Evolutionary conservation across 2,329 filamentous ascomycete species (phyloP).

Genomic region (Anisogramma anomala): DNA sequence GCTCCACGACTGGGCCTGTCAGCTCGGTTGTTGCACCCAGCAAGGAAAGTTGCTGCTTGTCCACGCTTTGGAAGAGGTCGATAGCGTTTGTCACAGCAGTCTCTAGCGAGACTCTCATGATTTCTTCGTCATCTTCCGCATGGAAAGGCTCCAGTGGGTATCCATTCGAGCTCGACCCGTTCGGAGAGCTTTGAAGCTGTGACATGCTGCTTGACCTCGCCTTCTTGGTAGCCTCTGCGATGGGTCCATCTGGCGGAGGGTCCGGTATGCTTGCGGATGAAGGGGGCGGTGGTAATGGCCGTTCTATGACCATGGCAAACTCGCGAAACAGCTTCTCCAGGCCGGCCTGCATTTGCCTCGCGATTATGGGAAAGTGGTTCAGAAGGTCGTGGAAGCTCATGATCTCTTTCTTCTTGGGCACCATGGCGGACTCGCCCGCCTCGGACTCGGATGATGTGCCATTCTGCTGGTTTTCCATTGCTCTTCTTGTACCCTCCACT

Average conservation of each 20-base stretch:
- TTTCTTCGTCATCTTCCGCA: conserved; percentile 80
- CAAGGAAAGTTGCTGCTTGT: conserved; percentile 87
- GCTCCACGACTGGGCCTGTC: conserved; percentile 83
- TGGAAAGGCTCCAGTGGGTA: conserved; percentile 49
- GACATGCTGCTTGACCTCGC: conserved; percentile 40
- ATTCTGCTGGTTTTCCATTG: conserved; percentile 18
- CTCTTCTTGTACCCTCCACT: conserved; percentile 30
- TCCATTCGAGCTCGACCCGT: conserved; percentile 15
- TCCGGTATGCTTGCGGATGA: conserved; percentile 49
- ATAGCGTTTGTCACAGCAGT: conserved; percentile 88
- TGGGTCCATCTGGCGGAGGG: conserved; percentile 44
- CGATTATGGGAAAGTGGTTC: conserved; percentile 88
- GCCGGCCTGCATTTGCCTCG: conserved; percentile 87
- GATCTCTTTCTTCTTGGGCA: conserved; percentile 75
- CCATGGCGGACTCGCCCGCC: conserved; percentile 31
- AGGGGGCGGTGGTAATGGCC: conserved; percentile 66
- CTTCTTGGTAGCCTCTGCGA: conserved; percentile 41
- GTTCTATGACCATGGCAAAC: conserved; percentile 76
- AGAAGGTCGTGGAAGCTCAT: conserved; percentile 83
- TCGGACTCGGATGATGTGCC: conserved; percentile 18
- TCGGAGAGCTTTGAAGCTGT: conserved; percentile 4
- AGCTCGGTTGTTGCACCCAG: conserved; percentile 87
- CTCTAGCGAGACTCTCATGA: conserved; percentile 80
- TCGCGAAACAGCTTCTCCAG: conserved; percentile 83
- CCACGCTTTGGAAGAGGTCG: conserved; percentile 88